Conservation (phyloP, 2,329 filamentous ascomycete genomes). For the Gyromitra esculenta region DNA sequence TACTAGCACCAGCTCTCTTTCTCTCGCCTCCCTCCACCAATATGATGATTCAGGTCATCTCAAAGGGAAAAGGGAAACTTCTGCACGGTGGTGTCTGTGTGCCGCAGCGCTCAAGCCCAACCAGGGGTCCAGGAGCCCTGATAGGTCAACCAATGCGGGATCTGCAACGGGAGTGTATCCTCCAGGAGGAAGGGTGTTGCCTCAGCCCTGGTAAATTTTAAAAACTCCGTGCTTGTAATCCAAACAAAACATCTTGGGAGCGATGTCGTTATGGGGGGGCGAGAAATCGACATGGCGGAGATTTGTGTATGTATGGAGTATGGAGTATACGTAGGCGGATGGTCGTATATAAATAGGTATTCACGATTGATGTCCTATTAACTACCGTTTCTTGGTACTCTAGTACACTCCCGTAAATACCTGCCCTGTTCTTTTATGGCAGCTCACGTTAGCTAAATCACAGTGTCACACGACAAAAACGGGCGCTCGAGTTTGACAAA, state of each 20-base stretch:
- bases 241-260: conserved; percentile 8
- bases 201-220: conserved; percentile 1
- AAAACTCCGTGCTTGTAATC: neutral
- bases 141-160: conserved; percentile 16
- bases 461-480: no score
- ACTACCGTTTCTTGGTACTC: conserved; percentile 6
- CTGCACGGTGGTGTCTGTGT: conserved; percentile 22
- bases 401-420: neutral
- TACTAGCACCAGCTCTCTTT: no score
- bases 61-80: conserved; percentile 24
- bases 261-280: neutral
- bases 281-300: neutral
- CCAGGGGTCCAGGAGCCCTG: conserved; percentile 14
- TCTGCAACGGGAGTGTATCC: conserved; percentile 20
- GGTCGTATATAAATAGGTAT: neutral
- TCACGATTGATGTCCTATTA: neutral
- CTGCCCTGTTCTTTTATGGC: neutral
- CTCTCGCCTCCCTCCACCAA: neutral
- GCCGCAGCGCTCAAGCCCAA: conserved; percentile 12
- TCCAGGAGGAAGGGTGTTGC: conserved; percentile 9
- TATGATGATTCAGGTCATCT: conserved; percentile 27
- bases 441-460: neutral
- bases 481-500: no score
- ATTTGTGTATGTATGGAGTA: neutral
- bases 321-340: neutral